These are phyloP conservation scores for Aureoboletus auriporus DNA, from an alignment of 768 basidiomycete genomes.

Conservation along the genomic window DNA sequence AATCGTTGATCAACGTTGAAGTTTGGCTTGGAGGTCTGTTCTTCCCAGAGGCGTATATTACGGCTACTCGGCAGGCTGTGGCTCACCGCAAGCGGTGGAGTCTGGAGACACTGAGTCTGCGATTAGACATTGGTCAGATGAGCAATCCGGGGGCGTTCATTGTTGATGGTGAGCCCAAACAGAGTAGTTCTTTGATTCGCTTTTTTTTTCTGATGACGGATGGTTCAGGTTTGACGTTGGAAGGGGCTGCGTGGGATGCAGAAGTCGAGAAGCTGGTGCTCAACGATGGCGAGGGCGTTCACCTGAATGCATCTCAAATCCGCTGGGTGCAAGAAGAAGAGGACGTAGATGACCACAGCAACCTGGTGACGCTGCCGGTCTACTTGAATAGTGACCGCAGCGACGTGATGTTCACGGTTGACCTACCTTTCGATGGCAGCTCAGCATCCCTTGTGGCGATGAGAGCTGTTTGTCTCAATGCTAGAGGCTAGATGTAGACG, in stretches of 20 bases:
- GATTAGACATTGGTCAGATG: conserved; percentile 78
- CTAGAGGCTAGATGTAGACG: conserved; percentile 48
- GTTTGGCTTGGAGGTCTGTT: conserved; percentile 94
- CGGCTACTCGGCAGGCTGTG: conserved; percentile 92
- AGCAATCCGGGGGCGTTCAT: conserved; percentile 79
- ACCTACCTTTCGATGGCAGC: conserved; percentile 70
- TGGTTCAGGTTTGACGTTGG: conserved; percentile 70
- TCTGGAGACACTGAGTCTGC: conserved; percentile 78
- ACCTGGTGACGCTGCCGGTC: conserved; percentile 78
- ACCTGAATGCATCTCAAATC: conserved; percentile 78
- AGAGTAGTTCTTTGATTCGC: not conserved
- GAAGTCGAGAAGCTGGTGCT: conserved; percentile 61
- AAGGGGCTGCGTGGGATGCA: conserved; percentile 74
- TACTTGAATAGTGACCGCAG: conserved; percentile 89
- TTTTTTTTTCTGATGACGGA: conserved; percentile 2
- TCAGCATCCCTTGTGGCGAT: conserved; percentile 74
- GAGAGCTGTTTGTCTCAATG: conserved; percentile 87
- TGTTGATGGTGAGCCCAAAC: conserved; percentile 69
- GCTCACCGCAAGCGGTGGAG: conserved; percentile 92
- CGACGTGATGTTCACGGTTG: conserved; percentile 87
- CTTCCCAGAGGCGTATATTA: conserved; percentile 95
- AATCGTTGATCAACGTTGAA: conserved; percentile 63
- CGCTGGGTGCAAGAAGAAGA: conserved; percentile 75
- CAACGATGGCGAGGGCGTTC: conserved; percentile 80
- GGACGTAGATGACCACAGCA: conserved; percentile 23